These are phyloP conservation scores for Podospora pseudocomata DNA, from an alignment of 495 filamentous ascomycete species.

Conservation along the genomic window DNA sequence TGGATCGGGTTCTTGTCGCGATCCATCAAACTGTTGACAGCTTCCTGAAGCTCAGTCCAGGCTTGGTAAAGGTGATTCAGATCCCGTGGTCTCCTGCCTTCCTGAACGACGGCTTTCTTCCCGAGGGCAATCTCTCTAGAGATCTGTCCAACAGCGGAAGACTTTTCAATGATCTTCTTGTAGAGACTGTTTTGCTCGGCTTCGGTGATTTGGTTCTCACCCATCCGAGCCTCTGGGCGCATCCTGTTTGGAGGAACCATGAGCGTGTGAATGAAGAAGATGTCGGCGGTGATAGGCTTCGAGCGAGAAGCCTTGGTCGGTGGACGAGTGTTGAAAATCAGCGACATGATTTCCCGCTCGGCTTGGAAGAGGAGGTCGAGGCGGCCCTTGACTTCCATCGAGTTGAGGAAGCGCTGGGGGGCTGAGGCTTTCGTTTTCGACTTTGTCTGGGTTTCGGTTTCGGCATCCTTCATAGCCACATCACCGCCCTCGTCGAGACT, in stretches of 20 bases:
- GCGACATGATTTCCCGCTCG: slow-evolving; percentile 72
- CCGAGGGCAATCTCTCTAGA: slow-evolving; percentile 57
- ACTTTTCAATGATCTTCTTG: slow-evolving; percentile 69
- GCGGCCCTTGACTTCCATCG: slow-evolving; percentile 70
- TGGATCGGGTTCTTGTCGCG: slow-evolving; percentile 74
- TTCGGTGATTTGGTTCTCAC: slow-evolving; percentile 74
- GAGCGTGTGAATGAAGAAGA: slow-evolving; percentile 87
- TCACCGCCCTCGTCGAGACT: slow-evolving; percentile 54
- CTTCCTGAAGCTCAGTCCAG: slow-evolving; percentile 79
- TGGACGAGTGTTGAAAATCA: slow-evolving; percentile 78
- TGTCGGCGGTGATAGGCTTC: slow-evolving; percentile 62
- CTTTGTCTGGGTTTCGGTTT: slow-evolving; percentile 28
- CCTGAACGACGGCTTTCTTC: slow-evolving; percentile 44
- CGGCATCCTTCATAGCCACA: slow-evolving; percentile 46
- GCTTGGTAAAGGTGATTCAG: slow-evolving; percentile 49
- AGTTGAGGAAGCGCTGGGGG: slow-evolving; percentile 64
- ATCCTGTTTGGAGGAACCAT: slow-evolving; percentile 89
- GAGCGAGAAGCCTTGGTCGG: slow-evolving; percentile 38
- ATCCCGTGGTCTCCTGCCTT: slow-evolving; percentile 37
- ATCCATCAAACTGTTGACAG: slow-evolving; percentile 88
- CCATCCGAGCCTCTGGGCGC: slow-evolving; percentile 80
- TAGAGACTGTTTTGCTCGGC: slow-evolving; percentile 80
- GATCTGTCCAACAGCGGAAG: slow-evolving; percentile 68
- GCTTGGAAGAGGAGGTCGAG: slow-evolving; percentile 78
- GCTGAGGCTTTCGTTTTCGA: slow-evolving; percentile 24